These are phyloP conservation scores for Rhodotorula kratochvilovae DNA, from an alignment of 768 basidiomycete species.

Conservation along the genomic window DNA sequence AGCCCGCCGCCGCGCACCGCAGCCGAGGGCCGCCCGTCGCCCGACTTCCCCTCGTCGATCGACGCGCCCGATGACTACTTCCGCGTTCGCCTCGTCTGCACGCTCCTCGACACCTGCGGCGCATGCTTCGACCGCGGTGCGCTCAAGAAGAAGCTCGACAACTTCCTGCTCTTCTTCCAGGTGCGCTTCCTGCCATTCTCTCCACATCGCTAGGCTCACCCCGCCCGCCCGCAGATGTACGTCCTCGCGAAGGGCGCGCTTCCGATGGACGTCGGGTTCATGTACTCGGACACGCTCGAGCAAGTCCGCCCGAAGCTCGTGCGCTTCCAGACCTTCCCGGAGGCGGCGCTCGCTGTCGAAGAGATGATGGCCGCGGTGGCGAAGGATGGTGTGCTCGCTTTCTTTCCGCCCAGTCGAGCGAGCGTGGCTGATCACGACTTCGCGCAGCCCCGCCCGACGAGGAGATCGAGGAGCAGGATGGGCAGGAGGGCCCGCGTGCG, in stretches of 20 bases:
- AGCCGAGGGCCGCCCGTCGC: slow-evolving; percentile 87
- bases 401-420: too few species aligned
- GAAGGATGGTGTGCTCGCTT: slow-evolving; percentile 11
- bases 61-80: slow-evolving; percentile 97
- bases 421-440: background rate
- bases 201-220: background rate
- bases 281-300: slow-evolving; percentile 92
- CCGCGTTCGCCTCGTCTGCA: slow-evolving; percentile 83
- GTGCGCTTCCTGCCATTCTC: slow-evolving; percentile 49
- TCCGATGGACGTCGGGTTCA: slow-evolving; percentile 98
- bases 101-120: slow-evolving; percentile 87
- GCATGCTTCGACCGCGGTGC: slow-evolving; percentile 96
- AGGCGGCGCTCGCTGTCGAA: slow-evolving; percentile 82
- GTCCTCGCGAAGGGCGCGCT: slow-evolving; percentile 73
- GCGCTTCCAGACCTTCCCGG: slow-evolving; percentile 68
- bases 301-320: slow-evolving; percentile 77
- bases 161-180: slow-evolving; percentile 89
- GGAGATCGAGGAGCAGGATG: slow-evolving; percentile 41
- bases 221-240: slow-evolving; percentile 59
- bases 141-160: slow-evolving; percentile 87
- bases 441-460: slow-evolving; percentile 33
- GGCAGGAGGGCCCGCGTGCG: slow-evolving; percentile 1
- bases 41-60: slow-evolving; percentile 65
- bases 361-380: slow-evolving; percentile 65
- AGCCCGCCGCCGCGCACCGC: slow-evolving; percentile 1